Percentiles rank a stretch among this genome's conserved stretches.
Conservation (phyloP, 1,139 yeast genomes). For the Debaryomyces psychrophilus region DNA sequence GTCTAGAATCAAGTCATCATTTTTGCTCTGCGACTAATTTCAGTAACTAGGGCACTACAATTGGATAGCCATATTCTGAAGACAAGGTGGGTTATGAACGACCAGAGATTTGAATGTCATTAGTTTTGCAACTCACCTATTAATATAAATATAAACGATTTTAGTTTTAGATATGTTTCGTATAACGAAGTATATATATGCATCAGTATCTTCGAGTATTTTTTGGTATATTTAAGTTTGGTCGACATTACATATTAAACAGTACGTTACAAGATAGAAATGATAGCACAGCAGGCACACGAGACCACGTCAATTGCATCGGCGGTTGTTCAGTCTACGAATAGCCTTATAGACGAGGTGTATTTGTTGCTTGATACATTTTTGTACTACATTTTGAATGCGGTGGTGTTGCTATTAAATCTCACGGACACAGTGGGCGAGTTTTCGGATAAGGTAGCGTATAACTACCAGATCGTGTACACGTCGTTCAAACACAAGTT, state of each 20-base stretch:
- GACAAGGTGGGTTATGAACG: constrained; percentile 1
- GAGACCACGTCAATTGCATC: constrained; percentile 1
- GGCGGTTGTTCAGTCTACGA: neutral
- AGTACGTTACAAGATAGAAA: neutral
- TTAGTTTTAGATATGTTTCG: neutral
- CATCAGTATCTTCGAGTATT: neutral
- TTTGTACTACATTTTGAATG: constrained; percentile 33
- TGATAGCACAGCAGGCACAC: neutral
- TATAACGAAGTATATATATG: neutral
- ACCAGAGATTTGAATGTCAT: constrained; percentile 1
- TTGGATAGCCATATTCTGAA: neutral
- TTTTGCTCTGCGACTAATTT: neutral
- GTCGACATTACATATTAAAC: too few species aligned
- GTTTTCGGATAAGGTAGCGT: constrained; percentile 22
- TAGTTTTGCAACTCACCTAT: constrained; percentile 2
- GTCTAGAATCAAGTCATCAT: constrained; percentile 8
- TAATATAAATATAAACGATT: neutral
- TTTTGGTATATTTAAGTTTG: neutral
- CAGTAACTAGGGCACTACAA: neutral
- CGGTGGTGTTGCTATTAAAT: constrained; percentile 28
- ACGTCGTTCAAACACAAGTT: constrained; percentile 33
- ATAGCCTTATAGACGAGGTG: constrained; percentile 16
- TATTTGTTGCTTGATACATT: constrained; percentile 28
- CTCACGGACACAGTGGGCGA: constrained; percentile 30
- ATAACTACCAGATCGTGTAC: constrained; percentile 28